Evolutionary conservation across 495 filamentous ascomycete species (phyloP), one percentile per base, ranked within the genome.

Genomic region (Neurospora sp.): DNA sequence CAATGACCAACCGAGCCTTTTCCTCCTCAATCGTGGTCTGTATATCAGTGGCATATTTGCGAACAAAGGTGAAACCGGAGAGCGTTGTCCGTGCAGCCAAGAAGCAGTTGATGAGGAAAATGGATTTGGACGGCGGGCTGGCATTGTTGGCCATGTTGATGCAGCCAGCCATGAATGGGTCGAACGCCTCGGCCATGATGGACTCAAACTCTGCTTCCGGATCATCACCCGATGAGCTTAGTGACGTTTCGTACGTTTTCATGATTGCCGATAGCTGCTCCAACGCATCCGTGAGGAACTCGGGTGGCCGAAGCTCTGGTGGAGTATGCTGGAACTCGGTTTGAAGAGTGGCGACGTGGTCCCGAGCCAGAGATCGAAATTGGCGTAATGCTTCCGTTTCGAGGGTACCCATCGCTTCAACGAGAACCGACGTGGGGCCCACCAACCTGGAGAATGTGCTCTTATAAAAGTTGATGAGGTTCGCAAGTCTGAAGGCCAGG

Each of bases 381-480:
- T 96, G 94, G 27, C 86, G 85, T 59, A 97, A 84, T 5, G 96
- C 94, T 74, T 91, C 91, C 38, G 90, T 87, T 74, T 94, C 91
- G 4, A 98, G 84, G 9, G 76, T 84, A 5, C 76, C 73, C 72
- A 97, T 87, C 3, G 90, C 85, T 14, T 93, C 90, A 0, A 94
- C 86, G 0, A 99, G 82, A 18, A 85, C 85, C 0, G 93, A 92
- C 12, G 90, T 85, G 5, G 86, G 75, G 31, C 92, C 92, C 0
- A 98, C 83, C 2, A 99, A 82, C 77, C 89, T 93, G 10, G 88
- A 85, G 75, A 98, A 97, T 1, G 93, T 98, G 46, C 86, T 85
- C 69, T 88, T 90, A 82, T 99, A 99, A 82, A 98, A 99, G 68
- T 88, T 87, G 40, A 98, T 86, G 2, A 98, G 82, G 73, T 96